phyloP scores from a whole-genome alignment of 257 asterid genomes.

The Fraxinus americana region DNA sequence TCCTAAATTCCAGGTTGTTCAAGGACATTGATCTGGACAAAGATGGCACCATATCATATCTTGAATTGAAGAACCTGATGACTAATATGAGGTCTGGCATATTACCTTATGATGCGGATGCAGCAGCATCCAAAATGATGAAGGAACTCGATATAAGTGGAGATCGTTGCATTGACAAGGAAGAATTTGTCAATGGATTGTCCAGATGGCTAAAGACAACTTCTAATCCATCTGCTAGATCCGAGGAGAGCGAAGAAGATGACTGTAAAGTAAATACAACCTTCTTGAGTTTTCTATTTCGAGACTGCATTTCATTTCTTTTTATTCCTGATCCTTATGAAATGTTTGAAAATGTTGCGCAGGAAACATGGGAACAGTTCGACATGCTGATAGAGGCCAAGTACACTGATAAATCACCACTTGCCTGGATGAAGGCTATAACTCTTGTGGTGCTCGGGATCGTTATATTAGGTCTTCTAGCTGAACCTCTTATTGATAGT shows the following conservation, averaged over 20 bases:
- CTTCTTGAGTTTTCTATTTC: background rate
- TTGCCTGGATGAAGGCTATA: conserved; percentile 57
- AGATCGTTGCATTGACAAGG: conserved; percentile 28
- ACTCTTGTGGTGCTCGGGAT: conserved; percentile 46
- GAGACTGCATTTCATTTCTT: background rate
- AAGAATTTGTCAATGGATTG: conserved; percentile 35
- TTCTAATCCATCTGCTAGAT: background rate
- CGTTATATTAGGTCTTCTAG: conserved; percentile 47
- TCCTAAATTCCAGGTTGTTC: conserved; percentile 43
- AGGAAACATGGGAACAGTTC: conserved; percentile 63
- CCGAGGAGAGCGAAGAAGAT: conserved; percentile 35
- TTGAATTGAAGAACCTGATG: conserved; percentile 47
- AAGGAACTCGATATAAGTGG: conserved; percentile 31
- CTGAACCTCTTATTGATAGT: conserved; percentile 70
- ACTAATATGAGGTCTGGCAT: conserved; percentile 41
- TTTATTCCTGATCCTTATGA: background rate
- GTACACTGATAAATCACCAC: conserved; percentile 40
- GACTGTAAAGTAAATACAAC: conserved; percentile 35
- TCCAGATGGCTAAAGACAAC: conserved; percentile 25
- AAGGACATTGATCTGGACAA: conserved; percentile 44
- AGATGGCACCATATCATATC: conserved; percentile 39
- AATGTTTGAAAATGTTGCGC: conserved; percentile 17
- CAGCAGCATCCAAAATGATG: conserved; percentile 39
- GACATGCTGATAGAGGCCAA: conserved; percentile 52
- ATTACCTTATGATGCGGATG: conserved; percentile 34